Evolutionary conservation across 331 rosid genomes (phyloP).

Genomic region (Quercus lobata): DNA sequence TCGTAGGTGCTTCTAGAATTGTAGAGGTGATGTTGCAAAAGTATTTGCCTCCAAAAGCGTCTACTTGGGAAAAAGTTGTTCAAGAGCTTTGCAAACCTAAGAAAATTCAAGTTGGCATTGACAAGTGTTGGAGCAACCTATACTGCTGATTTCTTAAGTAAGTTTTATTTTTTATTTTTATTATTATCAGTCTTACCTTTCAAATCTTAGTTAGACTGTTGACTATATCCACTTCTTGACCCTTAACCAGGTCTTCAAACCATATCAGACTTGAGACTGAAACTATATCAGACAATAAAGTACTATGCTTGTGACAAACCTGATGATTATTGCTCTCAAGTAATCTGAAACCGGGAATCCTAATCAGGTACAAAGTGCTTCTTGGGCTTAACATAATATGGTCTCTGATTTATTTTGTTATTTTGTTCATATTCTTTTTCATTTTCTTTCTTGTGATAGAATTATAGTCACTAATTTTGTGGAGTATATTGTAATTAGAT

Average conservation of each 20-base stretch:
- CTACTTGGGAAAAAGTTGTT: constrained; percentile 74
- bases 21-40: constrained; percentile 69
- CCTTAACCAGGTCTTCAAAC: background rate
- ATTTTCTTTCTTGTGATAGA: background rate
- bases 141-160: constrained; percentile 35
- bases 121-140: constrained; percentile 57
- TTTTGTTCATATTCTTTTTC: background rate
- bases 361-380: background rate
- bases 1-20: constrained; percentile 50
- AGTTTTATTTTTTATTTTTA: constrained; percentile 1
- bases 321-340: background rate
- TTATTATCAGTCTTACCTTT: background rate
- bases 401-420: background rate
- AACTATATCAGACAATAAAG: background rate
- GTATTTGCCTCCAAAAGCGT: constrained; percentile 56
- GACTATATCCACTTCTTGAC: background rate
- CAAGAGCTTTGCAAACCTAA: constrained; percentile 57
- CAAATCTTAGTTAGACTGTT: constrained; percentile 5
- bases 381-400: background rate
- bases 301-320: background rate
- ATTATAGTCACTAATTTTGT: background rate
- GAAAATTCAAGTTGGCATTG: constrained; percentile 44
- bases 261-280: background rate
- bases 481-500: background rate
- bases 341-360: background rate